These are phyloP conservation scores for Diaporthe batatas DNA, from an alignment of 2,329 filamentous ascomycete species.

Conservation along the genomic window DNA sequence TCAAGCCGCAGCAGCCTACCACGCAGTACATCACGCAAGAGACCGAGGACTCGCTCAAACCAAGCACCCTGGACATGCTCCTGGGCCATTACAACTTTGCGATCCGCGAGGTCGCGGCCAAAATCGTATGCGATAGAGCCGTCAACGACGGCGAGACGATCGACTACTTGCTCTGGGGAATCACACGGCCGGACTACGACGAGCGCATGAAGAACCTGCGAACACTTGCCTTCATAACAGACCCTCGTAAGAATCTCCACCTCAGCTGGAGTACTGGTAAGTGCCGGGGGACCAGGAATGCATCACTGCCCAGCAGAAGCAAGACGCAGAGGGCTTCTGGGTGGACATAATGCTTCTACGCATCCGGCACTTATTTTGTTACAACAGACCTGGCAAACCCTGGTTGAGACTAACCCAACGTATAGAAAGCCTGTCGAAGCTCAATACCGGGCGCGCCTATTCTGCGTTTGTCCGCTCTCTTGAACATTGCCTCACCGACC, in stretches of 20 bases:
- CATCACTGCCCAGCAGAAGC: constrained; percentile 49
- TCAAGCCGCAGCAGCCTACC: constrained; percentile 74
- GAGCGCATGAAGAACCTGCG: constrained; percentile 69
- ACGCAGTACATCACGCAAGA: constrained; percentile 81
- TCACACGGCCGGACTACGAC: constrained; percentile 70
- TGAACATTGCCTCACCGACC: constrained; percentile 66
- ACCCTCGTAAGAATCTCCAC: constrained; percentile 55
- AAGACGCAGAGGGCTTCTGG: constrained; percentile 42
- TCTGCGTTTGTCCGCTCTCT: constrained; percentile 72
- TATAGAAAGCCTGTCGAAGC: constrained; percentile 58
- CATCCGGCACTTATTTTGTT: constrained; percentile 18
- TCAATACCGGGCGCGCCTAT: constrained; percentile 66
- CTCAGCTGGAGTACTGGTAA: constrained; percentile 42
- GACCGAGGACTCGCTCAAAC: constrained; percentile 78
- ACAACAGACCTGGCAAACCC: not conserved
- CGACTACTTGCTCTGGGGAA: constrained; percentile 67
- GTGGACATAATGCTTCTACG: not conserved
- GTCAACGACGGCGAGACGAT: constrained; percentile 70
- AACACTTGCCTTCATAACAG: constrained; percentile 68
- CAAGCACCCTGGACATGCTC: constrained; percentile 76
- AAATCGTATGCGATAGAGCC: constrained; percentile 68
- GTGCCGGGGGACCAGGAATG: constrained; percentile 42
- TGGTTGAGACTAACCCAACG: constrained; percentile 37
- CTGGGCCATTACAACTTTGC: constrained; percentile 79
- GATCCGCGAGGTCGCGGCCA: constrained; percentile 76